Base-by-base conservation (phyloP, 2,329 filamentous ascomycete genomes). In the Fusarium bactridioides region DNA sequence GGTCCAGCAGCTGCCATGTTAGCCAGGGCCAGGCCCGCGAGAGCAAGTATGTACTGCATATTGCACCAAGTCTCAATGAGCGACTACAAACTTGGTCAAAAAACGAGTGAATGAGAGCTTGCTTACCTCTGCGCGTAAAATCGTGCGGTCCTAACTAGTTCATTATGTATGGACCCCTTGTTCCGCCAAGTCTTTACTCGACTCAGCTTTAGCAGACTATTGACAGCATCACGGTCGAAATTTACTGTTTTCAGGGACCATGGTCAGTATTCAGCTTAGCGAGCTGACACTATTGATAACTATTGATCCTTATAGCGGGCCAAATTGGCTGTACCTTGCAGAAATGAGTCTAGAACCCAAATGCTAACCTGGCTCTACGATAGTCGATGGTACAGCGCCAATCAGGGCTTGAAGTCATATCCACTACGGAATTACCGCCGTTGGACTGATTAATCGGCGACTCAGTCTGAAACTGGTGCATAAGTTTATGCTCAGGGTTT, bases 351-450 rank as follows among this genome's bases (percentile, higher is more conserved):
- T n/a, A 59, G 44, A 51, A 3, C 55, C n/a, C 12, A n/a, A 4
- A 1, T 1, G 2, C 53, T 56, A 44, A 15, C 0, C 18, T 12
- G 5, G 7, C 5, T 35, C 7, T 2, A 10, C n/a, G 9, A 9
- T 56, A 44, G 16, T 4, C 0, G 1, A 0, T 13, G 4, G 0
- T 13, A 0, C 10, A 29, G 23, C 3, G 1, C 53, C 2, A 56
- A 33, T 45, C 27, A 7, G 11, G 18, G 1, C 23, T 2, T 3
- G 3, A 4, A 0, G 7, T 7, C 0, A 0, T 12, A 25, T 45
- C 53, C 38, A 56, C 53, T 18, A 44, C n/a, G 38, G 38, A 44
- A 44, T 56, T 31, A 16, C 23, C 7, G 11, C 53, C 12, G 27
- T 27, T 27, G 27, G 27, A 27, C 7, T 27, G 27, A 27, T 27